phyloP scores from a whole-genome alignment of 768 basidiomycete genomes.

The Rhizopogon rudus region DNA sequence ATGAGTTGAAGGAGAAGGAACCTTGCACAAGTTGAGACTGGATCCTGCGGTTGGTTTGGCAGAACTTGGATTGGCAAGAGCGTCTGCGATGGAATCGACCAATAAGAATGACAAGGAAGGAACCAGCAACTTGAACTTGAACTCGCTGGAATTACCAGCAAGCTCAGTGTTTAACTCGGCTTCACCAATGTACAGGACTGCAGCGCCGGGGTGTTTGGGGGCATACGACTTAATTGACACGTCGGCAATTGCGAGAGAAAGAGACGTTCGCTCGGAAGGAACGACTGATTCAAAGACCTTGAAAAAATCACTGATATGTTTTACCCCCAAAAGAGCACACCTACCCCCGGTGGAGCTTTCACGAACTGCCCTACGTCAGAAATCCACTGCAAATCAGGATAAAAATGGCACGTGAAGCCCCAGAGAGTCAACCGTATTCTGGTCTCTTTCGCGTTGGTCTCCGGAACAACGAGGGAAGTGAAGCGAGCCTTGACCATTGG shows the following conservation, averaged over 20 bases:
- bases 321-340: constrained; percentile 22
- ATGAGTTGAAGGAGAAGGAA: constrained; percentile 23
- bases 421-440: constrained; percentile 57
- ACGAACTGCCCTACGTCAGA: constrained; percentile 57
- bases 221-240: constrained; percentile 60
- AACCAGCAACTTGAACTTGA: constrained; percentile 44
- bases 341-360: constrained; percentile 85
- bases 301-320: not conserved
- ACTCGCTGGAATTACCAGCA: constrained; percentile 58
- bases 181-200: constrained; percentile 64
- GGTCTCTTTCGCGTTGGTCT: constrained; percentile 73
- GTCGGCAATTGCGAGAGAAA: constrained; percentile 62
- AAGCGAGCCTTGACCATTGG: constrained; percentile 63
- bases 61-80: constrained; percentile 12
- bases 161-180: constrained; percentile 70
- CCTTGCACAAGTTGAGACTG: constrained; percentile 65
- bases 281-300: constrained; percentile 91
- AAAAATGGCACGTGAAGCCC: constrained; percentile 58
- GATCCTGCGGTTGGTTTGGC: constrained; percentile 13
- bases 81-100: constrained; percentile 46
- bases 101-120: constrained; percentile 47
- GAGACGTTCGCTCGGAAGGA: constrained; percentile 78
- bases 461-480: constrained; percentile 55
- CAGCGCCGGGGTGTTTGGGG: constrained; percentile 53
- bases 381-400: constrained; percentile 59